phyloP scores from a whole-genome alignment of 192 early-diverging fungal genomes.

The Haplosporangium gracile region DNA sequence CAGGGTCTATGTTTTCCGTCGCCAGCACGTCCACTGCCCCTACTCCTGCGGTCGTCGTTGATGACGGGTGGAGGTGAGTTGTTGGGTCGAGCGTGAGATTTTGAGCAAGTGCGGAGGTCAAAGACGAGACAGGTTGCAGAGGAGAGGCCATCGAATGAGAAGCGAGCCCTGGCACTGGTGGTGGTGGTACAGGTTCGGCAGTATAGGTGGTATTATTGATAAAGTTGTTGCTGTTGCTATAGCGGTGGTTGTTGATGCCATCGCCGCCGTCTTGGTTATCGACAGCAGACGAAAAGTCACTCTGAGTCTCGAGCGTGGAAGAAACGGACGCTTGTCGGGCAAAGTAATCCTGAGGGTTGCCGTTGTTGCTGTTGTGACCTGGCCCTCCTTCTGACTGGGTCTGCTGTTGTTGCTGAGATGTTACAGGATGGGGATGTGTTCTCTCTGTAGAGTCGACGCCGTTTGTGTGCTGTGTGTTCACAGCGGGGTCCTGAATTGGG shows the following conservation, averaged over 20 bases:
- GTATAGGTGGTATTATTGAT: conserved; percentile 5
- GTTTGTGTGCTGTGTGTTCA: background rate
- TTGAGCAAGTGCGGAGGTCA: conserved; percentile 3
- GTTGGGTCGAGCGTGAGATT: conserved; percentile 1
- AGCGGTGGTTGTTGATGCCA: too few relatives aligned
- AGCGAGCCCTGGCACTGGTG: background rate
- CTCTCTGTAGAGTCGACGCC: background rate
- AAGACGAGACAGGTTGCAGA: conserved; percentile 2
- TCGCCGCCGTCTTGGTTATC: background rate
- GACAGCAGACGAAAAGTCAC: background rate
- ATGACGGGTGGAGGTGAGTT: background rate
- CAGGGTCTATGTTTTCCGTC: conserved; percentile 43
- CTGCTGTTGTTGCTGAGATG: background rate
- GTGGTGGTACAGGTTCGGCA: background rate
- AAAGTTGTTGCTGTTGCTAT: conserved; percentile 20
- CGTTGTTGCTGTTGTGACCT: background rate
- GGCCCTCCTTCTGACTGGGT: background rate
- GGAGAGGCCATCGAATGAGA: background rate
- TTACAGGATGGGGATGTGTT: background rate
- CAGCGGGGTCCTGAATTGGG: background rate
- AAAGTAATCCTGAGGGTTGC: background rate
- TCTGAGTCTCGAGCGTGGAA: background rate
- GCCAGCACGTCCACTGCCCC: background rate
- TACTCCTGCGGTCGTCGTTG: background rate
- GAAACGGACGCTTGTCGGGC: background rate